Evolutionary conservation across 2,329 filamentous ascomycete genomes (phyloP), one percentile per base, ranked within the genome.

Genomic region (Pseudocercospora cruenta): DNA sequence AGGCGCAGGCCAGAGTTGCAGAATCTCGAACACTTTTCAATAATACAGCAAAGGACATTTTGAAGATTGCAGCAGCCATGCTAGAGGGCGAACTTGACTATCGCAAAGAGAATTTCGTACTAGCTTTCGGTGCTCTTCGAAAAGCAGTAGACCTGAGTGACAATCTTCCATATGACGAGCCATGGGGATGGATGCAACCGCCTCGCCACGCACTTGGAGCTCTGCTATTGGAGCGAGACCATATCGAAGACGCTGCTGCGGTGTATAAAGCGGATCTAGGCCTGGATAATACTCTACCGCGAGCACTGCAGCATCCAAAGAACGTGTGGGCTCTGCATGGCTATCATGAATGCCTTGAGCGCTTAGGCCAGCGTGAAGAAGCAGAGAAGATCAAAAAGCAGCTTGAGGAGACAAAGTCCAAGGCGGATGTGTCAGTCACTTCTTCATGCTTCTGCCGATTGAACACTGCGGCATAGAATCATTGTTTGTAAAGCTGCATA

Each of bases 111-210:
- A 84, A 89, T 1, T 90, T 90, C 70, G 59, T 53, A 4, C 3
- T 19, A 3, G 70, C 65, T 7, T 91, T 90, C 70, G 71, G 77
- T 0, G 80, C 85, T 60, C 79, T 93, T 2, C 82, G 82, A 0
- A 78, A 80, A n/a, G 84, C 89, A 0, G 85, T 90, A 31, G 70
- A 77, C 0, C 80, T 86, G 1, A 87, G 90, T 66, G 89, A 91
- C 71, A 77, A 75, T 0, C 80, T 92, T 19, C 87, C 87, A 0
- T 92, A 91, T 66, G 87, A 89, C 67, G 90, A 93, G 74, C 90
- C 90, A 0, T 92, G 90, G 89, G 89, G 88, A 0, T 92, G 90
- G 90, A 92, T 92, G 90, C 89, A 91, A 72, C 90, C 90, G 0
- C 85, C 87, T 0, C 82, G 89, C 1, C 90, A 92, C 75, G 90